Base-by-base conservation (phyloP, 169 alveolate species). In the Plasmodium coatneyi region DNA sequence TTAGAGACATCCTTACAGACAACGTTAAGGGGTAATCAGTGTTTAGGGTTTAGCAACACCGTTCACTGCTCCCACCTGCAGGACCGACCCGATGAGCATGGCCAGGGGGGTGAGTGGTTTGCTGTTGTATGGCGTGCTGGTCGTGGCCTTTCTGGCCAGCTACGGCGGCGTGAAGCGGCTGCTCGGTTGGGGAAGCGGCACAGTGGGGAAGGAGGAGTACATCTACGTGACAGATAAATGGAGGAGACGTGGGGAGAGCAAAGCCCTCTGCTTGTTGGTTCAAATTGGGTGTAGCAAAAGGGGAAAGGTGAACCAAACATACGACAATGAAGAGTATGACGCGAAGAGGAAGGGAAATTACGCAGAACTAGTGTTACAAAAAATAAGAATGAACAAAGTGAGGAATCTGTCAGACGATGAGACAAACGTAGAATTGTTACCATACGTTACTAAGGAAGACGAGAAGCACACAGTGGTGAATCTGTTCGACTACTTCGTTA, bases 401-500 rank as follows among this genome's bases (percentile, higher is more conserved):
- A 49, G 92, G 5, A 84, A 84, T 5, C 41, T 84, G 5, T 46
- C 93, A 0, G 79, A 43, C 5, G 41, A 14, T 4, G 93, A 84
- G 54, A 60, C 34, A n/a, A 72, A 74, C 60, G 22, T 6, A 1
- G 93, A 84, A 2, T 19, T 84, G 6, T 5, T 34, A 19, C 86
- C 93, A 10, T 84, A 74, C 34, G 86, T 84, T 5, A 84, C 28
- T 32, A 6, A 16, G 34, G 93, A 28, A 16, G 80, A 84, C 16
- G 80, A 22, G 2, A 84, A 84, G 39, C 49, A 72, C 43, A 84
- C 93, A 0, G 74, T 84, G 30, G 93, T 84, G 5, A 84, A 84
- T 52, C 80, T 84, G 39, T 49, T 72, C 74, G 93, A 84, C 9
- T 84, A 84, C 74, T 84, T 84, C 60, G 46, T 72, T 49, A 52